Evolutionary conservation across 106 monocot genomes (phyloP), one percentile per base, ranked within the genome.

Genomic region (Amphibolis antarctica): DNA sequence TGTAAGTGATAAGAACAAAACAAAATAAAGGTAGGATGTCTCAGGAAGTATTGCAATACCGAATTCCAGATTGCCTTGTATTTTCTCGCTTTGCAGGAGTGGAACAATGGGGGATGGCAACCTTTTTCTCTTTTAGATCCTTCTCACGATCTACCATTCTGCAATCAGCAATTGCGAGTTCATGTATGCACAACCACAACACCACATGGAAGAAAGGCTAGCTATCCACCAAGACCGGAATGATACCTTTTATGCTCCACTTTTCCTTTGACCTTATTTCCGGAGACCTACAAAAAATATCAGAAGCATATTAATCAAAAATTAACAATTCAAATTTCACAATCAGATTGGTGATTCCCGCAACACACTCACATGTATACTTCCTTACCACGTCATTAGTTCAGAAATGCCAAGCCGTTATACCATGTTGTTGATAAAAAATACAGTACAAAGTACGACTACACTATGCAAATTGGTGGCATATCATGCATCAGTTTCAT

Each of bases 201-300:
- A 62, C 20, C 23, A 27, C 5, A 22, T 55, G 42, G 12, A 45
- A 15, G 0, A 63, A 54, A 4, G 52, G n/a, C 42, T 23, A 3
- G 49, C 42, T 28, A 9, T 59, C 23, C 5, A 28, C 10, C 26
- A 26, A 21, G n/a, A 5, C 25, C 25, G 17, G 22, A 46, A 55
- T 28, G 4, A 22, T 73, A 88, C 88, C 88, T 88, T 71, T 21
- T 78, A 55, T 28, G 43, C 29, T 50, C 71, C 66, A 54, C 62
- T 59, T 62, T 74, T 44, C 15, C 74, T 76, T 62, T 71, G 19
- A 21, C 26, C 67, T 60, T 79, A 63, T 36, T 74, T 75, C 44
- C 55, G 42, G 76, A 81, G 67, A 68, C 70, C 88, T 88, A 68
- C 66, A 70, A 15, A 21, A 28, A 14, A 57, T 30, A 57, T 28